Percentiles rank a stretch among this genome's conserved stretches.
phyloP scores from a whole-genome alignment of 2,329 filamentous ascomycete species.

The Fusarium denticulatum region DNA sequence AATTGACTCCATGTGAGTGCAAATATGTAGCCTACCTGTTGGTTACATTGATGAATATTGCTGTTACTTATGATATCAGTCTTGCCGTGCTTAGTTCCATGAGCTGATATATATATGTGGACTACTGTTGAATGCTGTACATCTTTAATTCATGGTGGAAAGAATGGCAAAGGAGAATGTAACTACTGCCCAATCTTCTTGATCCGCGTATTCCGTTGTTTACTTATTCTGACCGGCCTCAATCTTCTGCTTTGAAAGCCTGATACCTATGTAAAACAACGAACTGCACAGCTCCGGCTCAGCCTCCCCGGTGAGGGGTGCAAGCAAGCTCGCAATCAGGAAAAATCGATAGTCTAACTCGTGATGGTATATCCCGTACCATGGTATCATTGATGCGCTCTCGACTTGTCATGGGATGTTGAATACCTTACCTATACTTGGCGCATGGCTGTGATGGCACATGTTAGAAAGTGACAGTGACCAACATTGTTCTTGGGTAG shows the following conservation, averaged over 20 bases:
- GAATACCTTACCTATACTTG: neutral
- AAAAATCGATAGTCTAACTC: neutral
- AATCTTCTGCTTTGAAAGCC: constrained; percentile 21
- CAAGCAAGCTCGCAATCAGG: neutral
- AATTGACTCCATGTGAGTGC: constrained; percentile 12
- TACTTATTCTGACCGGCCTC: constrained; percentile 26
- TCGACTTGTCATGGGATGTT: neutral
- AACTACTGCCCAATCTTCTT: constrained; percentile 17
- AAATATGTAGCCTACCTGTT: neutral
- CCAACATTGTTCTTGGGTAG: neutral
- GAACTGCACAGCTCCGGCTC: constrained; percentile 31
- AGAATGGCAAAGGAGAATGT: neutral
- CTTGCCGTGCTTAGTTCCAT: neutral
- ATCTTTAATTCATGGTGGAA: neutral
- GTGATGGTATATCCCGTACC: neutral
- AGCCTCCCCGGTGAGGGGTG: constrained; percentile 37
- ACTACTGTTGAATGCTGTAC: neutral
- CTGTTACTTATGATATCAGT: neutral
- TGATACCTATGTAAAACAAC: constrained; percentile 20
- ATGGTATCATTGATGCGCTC: neutral
- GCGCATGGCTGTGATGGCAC: constrained; percentile 10
- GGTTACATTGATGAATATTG: neutral
- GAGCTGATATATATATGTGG: neutral
- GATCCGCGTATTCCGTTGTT: constrained; percentile 18
- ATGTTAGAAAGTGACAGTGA: constrained; percentile 18